A percentile compares a stretch with the other conserved stretches of the same genome.
Evolutionary conservation across 2,329 filamentous ascomycete genomes (phyloP).

Genomic region (Pseudocercospora vitis): DNA sequence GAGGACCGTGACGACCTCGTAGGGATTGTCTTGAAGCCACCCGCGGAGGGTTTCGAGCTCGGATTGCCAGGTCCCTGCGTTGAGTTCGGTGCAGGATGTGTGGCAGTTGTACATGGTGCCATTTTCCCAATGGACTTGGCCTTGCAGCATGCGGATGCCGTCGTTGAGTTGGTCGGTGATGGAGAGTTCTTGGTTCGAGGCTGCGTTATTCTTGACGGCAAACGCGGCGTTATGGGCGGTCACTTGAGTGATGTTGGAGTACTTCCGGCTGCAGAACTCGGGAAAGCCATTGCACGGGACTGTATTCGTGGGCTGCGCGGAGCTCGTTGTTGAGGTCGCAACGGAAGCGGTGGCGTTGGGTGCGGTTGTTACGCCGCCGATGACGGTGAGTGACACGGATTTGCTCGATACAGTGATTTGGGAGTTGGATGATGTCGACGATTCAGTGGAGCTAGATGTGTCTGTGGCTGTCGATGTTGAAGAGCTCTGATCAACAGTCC

Average conservation of each 20-base stretch:
- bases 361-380: constrained; percentile 17
- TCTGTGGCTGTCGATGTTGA: constrained; percentile 46
- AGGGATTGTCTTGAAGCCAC: constrained; percentile 76
- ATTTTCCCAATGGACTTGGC: constrained; percentile 58
- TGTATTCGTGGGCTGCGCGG: constrained; percentile 61
- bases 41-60: constrained; percentile 68
- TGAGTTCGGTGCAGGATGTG: constrained; percentile 75
- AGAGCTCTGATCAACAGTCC: constrained; percentile 23
- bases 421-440: constrained; percentile 20
- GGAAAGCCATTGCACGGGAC: constrained; percentile 72
- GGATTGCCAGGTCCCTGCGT: constrained; percentile 73
- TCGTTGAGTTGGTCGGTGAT: constrained; percentile 75
- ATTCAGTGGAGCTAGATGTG: constrained; percentile 35
- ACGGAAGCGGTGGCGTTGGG: constrained; percentile 26
- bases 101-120: constrained; percentile 76
- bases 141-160: constrained; percentile 65
- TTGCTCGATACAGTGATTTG: constrained; percentile 29
- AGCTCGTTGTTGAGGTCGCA: constrained; percentile 32
- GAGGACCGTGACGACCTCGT: constrained; percentile 83
- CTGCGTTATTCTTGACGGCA: constrained; percentile 66
- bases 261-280: constrained; percentile 74
- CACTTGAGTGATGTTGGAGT: constrained; percentile 78
- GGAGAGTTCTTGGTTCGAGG: constrained; percentile 69
- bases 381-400: constrained; percentile 27
- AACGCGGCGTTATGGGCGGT: constrained; percentile 83